Conservation (phyloP, 2,329 filamentous ascomycete genomes). For the Ophiocordyceps camponoti-floridani region DNA sequence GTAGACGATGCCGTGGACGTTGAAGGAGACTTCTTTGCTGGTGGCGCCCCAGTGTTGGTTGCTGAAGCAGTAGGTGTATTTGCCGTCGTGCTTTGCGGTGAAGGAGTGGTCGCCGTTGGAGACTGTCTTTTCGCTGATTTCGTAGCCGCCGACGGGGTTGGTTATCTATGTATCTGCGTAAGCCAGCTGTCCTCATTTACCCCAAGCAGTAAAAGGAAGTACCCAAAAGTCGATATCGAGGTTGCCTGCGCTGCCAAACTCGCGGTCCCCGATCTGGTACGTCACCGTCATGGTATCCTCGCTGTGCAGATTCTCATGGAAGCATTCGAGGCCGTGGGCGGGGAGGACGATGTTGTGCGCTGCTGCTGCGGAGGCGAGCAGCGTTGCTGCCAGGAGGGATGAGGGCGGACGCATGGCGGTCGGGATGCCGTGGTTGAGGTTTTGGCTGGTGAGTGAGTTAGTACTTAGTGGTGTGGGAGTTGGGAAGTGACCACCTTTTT, state of each 20-base stretch:
- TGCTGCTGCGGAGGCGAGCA: neutral
- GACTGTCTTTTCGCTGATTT: conserved; percentile 62
- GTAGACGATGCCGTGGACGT: conserved; percentile 97
- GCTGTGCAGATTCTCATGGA: conserved; percentile 80
- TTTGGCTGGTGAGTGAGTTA: no score
- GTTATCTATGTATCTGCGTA: conserved; percentile 37
- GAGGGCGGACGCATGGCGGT: no score
- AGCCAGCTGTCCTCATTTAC: no score
- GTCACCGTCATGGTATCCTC: conserved; percentile 98
- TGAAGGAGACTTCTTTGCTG: conserved; percentile 97
- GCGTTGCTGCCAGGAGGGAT: no score
- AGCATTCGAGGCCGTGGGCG: conserved; percentile 90
- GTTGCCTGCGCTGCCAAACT: conserved; percentile 88
- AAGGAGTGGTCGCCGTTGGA: conserved; percentile 92
- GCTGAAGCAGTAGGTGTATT: conserved; percentile 94
- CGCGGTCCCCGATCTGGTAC: conserved; percentile 92
- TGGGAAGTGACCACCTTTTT: no score
- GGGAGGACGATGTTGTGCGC: conserved; percentile 86
- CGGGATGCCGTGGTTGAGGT: no score
- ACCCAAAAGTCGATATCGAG: conserved; percentile 98
- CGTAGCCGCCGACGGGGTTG: conserved; percentile 58
- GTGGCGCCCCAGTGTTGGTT: conserved; percentile 96
- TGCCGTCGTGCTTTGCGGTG: conserved; percentile 67
- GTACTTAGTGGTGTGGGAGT: no score
- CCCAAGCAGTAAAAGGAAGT: neutral